Evolutionary conservation across 2,329 filamentous ascomycete species (phyloP), one percentile per base, ranked within the genome.

Genomic region (Xylariaceae sp.): DNA sequence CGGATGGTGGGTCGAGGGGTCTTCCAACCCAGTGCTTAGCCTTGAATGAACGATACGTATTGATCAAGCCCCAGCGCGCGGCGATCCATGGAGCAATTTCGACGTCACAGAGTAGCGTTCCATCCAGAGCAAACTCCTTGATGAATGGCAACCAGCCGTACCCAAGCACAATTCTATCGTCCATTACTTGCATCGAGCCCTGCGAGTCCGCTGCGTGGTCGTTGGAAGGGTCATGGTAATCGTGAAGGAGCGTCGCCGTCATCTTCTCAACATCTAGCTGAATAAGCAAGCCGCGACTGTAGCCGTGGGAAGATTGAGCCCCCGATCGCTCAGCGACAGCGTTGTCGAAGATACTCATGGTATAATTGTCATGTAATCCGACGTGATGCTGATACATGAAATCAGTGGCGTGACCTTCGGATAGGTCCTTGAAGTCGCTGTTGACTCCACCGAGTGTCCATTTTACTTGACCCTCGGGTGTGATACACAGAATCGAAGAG

Each of bases 41-140:
- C 57, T 78, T 79, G 62, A 76, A 76, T 1, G 73, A 73, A 39
- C 80, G 73, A 58, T 83, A 84, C 5, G 76, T 74, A 62, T 62
- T 63, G 57, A 66, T 59, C 49, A 62, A 63, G 51, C 71, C 48
- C 58, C 64, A 47, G 63, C 74, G 60, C 14, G 66, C 62, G 39
- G 69, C 67, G 32, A 81, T 66, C 55, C 76, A 75, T 2, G 69
- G 58, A 14, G 57, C 56, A 2, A 61, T 42, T 51, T 58, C 56
- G 6, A 66, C 73, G 52, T 81, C 75, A 66, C 80, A 80, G 11
- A 83, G 66, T 5, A 75, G 62, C 7, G 68, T 62, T 9, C 78
- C 78, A 31, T 76, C 71, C 1, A 67, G 56, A 0, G 68, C 66
- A 58, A 77, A 71, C 54, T 76, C 75, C 7, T 73, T 77, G 17